Evolutionary conservation across 345 rosid genomes (phyloP), one percentile per base, ranked within the genome.

Genomic region (Eucalyptus decipiens): DNA sequence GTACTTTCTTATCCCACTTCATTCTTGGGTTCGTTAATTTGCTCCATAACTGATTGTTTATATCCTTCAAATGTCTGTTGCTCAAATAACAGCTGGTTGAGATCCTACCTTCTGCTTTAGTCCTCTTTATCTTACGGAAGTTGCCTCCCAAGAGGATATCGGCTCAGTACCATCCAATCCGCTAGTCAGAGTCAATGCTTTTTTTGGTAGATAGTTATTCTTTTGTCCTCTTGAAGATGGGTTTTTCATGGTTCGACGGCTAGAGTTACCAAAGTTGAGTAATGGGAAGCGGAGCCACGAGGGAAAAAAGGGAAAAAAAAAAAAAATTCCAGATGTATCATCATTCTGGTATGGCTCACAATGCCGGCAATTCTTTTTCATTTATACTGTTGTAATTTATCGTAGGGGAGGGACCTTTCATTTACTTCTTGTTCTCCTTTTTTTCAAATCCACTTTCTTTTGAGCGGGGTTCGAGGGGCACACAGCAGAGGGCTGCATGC

Each of bases 71-170:
- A 76, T 76, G 47, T 76, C 47, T 76, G 85, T 40, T 76, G 85
- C 85, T 76, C 85, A 87, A 91, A 93, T 80, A 32, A 60, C 96
- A 98, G 99, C 91, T 98, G 58, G 99, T 95, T 24, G 99, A 98
- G 97, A 96, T 98, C 89, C 95, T 97, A 86, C 99, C 99, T 88
- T 97, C 99, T 6, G 98, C 99, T 54, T 92, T 98, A 28, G 99
- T 97, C 89, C 96, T 98, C 80, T 97, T 92, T 91, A 97, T 98
- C 90, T 92, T 98, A 86, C 98, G 99, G 9, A 96, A 97, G 95
- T 89, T 97, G 95, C 99, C 99, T 85, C 98, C 99, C 42, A 98
- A 96, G 95, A 94, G 99, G 94, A 88, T 96, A 86, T 97, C 99
- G 4, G 97, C 97, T 34, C 99, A 98, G 62, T 97, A 98, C 93